Evolutionary conservation across 345 rosid genomes (phyloP).

Genomic region (Heritiera littoralis): DNA sequence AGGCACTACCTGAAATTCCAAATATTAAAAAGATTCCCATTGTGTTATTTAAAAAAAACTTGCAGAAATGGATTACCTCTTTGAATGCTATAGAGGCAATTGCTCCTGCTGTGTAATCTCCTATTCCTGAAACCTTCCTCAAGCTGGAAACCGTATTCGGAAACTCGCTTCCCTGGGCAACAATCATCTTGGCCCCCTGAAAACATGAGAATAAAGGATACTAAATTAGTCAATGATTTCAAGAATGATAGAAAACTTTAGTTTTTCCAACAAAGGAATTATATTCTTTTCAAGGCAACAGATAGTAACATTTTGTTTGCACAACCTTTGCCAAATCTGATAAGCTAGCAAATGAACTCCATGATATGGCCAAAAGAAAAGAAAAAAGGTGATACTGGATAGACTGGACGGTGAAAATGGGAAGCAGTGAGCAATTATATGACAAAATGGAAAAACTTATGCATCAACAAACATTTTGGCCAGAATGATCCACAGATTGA

Average conservation of each 20-base stretch:
- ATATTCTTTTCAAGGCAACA: neutral
- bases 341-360: neutral
- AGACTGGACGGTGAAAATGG: neutral
- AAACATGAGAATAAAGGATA: neutral
- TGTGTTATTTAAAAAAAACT: neutral
- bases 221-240: neutral
- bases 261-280: neutral
- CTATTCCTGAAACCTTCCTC: conserved; percentile 66
- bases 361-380: neutral
- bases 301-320: neutral
- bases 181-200: conserved; percentile 74
- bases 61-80: conserved; percentile 48
- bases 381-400: neutral
- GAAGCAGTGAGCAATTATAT: neutral
- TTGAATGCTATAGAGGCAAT: conserved; percentile 74
- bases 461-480: neutral
- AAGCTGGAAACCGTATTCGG: conserved; percentile 51
- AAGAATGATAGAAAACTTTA: neutral
- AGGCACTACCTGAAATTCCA: conserved; percentile 57
- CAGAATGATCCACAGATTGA: neutral
- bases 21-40: conserved; percentile 12
- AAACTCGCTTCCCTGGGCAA: conserved; percentile 46
- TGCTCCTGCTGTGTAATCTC: conserved; percentile 79
- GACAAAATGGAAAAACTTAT: neutral
- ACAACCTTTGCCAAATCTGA: neutral